phyloP scores from a whole-genome alignment of 2,329 filamentous ascomycete species.

The Rhytidhysteron rufulum region DNA sequence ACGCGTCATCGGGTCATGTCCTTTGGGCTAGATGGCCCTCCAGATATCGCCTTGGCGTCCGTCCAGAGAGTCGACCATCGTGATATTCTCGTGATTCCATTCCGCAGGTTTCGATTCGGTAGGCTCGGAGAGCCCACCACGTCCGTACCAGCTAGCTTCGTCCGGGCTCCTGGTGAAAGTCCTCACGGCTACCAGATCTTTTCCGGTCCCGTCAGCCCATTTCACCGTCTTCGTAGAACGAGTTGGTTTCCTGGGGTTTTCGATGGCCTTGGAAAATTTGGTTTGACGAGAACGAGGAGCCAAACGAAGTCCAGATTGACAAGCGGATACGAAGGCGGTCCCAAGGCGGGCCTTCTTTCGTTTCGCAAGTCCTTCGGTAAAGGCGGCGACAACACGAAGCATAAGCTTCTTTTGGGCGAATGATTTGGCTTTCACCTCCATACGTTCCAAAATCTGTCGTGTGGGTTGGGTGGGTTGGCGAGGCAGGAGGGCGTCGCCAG shows the following conservation, averaged over 20 bases:
- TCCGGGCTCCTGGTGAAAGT: not conserved
- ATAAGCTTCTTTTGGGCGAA: not conserved
- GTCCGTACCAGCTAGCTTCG: not conserved
- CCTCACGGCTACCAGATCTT: not conserved
- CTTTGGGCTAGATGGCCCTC: not conserved
- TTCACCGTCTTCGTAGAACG: not conserved
- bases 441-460: not conserved
- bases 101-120: not conserved
- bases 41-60: not conserved
- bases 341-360: not conserved
- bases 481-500: too few relatives aligned
- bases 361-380: not conserved
- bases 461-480: not conserved
- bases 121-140: not conserved
- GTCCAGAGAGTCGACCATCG: too few relatives aligned
- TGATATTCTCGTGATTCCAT: not conserved
- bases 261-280: not conserved
- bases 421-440: not conserved
- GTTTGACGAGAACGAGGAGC: not conserved
- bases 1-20: not conserved
- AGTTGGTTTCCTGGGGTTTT: too few relatives aligned
- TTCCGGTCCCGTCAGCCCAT: not conserved
- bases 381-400: not conserved
- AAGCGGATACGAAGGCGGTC: not conserved
- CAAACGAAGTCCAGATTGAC: not conserved